Base-by-base conservation (phyloP, 2,329 filamentous ascomycete genomes). In the Dactylellina haptotyla region DNA sequence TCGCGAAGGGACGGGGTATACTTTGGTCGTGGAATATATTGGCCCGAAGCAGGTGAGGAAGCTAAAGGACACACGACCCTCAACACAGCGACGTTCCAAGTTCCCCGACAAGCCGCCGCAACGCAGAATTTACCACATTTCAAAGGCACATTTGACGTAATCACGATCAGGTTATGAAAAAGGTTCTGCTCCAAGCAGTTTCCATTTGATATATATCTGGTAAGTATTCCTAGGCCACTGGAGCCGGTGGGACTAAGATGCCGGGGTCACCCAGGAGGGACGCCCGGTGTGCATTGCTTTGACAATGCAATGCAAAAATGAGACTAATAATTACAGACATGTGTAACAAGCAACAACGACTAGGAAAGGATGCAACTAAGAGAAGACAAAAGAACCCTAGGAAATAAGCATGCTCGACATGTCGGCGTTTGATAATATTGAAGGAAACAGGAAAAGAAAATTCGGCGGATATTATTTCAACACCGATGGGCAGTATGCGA, bases 101-200 rank as follows among this genome's bases (percentile, higher is more conserved):
- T 45, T 26, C 46, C 9, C 25, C 9, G n/a, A n/a, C n/a, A n/a
- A n/a, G n/a, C n/a, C n/a, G n/a, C 50, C 12, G 37, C 66, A 71
- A 71, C 66, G 12, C 66, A 71, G 16, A 71, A 63, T 51, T 25
- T 71, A 56, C 66, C 50, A 71, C 66, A 70, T 58, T 23, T 20
- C 1, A 2, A 45, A n/a, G 14, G 23, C 1, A 54, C 25, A 39
- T 39, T 10, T 2, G 39, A 23, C 4, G 1, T 54, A 4, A 9
- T 20, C 39, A 39, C n/a, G 16, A 1, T 41, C 6, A n/a, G 14
- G 16, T 4, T 4, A 8, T 46, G 41, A 25, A 20, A 37, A 16
- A n/a, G 30, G 23, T 16, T 8, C 50, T 16, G 32, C 50, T 54
- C n/a, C 50, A 54, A 54, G 50, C 32, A 16, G 50, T 39, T n/a